Conservation (phyloP, 2,329 filamentous ascomycete species). For the Fusarium buharicum region DNA sequence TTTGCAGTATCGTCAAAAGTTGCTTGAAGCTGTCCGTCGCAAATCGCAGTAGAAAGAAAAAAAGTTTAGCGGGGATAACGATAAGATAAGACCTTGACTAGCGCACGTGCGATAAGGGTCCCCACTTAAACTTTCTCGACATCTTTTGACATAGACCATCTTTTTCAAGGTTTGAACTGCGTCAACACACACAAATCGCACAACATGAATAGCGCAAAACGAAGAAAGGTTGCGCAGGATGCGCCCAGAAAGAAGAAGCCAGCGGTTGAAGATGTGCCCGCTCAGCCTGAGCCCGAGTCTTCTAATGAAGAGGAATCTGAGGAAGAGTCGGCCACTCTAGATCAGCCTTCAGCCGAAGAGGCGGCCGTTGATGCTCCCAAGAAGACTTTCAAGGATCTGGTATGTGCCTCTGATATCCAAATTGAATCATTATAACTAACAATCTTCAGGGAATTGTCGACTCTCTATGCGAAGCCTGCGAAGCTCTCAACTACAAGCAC, state of each 20-base stretch:
- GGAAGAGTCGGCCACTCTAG: constrained; percentile 51
- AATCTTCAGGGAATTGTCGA: constrained; percentile 77
- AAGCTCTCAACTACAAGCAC: constrained; percentile 80
- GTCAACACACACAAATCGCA: constrained; percentile 9
- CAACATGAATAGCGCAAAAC: constrained; percentile 54
- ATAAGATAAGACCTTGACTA: constrained; percentile 45
- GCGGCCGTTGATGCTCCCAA: constrained; percentile 55
- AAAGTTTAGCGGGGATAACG: constrained; percentile 48
- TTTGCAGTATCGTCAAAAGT: constrained; percentile 22
- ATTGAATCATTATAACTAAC: constrained; percentile 19
- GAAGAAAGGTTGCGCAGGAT: constrained; percentile 54
- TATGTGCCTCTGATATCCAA: constrained; percentile 44
- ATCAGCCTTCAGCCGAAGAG: constrained; percentile 49
- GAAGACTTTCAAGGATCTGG: constrained; percentile 75
- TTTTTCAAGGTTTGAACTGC: constrained; percentile 5
- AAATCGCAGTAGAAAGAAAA: constrained; percentile 48
- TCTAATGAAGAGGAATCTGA: constrained; percentile 39
- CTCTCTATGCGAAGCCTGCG: constrained; percentile 88
- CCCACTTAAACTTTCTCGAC: constrained; percentile 49
- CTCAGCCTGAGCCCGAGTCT: constrained; percentile 31
- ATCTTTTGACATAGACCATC: constrained; percentile 6
- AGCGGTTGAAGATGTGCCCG: constrained; percentile 14
- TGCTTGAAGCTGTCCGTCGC: constrained; percentile 26
- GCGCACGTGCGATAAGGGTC: constrained; percentile 48
- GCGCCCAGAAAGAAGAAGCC: constrained; percentile 39